phyloP scores from a whole-genome alignment of 108 stramenopile species.

The Stephanodiscus triporus region DNA sequence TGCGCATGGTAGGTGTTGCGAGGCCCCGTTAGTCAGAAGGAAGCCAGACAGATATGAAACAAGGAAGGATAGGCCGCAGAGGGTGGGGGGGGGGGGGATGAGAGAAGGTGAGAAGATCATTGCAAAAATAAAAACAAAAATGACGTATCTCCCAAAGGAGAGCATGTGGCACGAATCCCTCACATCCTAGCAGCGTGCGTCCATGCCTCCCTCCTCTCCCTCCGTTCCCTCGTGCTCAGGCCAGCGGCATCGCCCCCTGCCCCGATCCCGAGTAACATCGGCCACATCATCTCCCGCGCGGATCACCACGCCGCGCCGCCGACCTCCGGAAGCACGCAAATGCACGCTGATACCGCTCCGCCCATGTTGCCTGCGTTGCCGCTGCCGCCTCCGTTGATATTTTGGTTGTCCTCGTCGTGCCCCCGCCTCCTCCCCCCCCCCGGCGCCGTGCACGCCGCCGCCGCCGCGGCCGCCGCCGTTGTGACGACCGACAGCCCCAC shows the following conservation, averaged over 20 bases:
- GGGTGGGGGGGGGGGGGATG: conserved; percentile 5
- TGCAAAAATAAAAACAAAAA: neutral
- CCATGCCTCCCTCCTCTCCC: conserved; percentile 44
- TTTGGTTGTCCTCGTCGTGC: neutral
- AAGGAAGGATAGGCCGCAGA: neutral
- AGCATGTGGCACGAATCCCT: conserved; percentile 11
- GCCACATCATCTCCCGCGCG: conserved; percentile 22
- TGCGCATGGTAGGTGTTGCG: too few species aligned
- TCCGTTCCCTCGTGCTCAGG: conserved; percentile 22
- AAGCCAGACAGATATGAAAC: too few species aligned
- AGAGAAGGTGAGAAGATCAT: neutral
- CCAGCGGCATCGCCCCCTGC: neutral
- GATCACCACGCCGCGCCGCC: conserved; percentile 8
- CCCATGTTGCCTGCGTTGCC: too few species aligned
- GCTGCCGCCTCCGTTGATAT: too few species aligned
- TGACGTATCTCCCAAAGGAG: too few species aligned
- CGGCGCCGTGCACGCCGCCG: neutral
- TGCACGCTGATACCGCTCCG: too few species aligned
- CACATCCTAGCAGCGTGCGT: conserved; percentile 46
- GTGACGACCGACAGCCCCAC: conserved; percentile 28
- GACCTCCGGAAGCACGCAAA: neutral
- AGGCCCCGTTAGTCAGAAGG: neutral
- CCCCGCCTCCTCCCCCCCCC: neutral
- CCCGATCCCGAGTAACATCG: conserved; percentile 27
- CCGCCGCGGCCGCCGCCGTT: conserved; percentile 1